phyloP scores from a whole-genome alignment of 371 early-diverging fungal genomes.

The Rhizomucor miehei region DNA sequence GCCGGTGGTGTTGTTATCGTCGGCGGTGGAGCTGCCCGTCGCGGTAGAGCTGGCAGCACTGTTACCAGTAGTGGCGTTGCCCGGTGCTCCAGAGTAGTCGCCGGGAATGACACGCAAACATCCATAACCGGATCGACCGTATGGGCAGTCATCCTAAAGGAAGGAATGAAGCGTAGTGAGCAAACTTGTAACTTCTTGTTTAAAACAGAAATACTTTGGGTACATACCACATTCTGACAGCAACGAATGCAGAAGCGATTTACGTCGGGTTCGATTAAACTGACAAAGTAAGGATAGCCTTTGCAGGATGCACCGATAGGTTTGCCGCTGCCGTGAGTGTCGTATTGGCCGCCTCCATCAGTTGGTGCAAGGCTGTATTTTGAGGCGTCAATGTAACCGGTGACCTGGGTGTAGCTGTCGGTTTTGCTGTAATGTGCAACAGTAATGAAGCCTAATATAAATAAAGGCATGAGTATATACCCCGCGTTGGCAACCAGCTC shows the following conservation, averaged over 20 bases:
- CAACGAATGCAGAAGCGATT: conserved; percentile 49
- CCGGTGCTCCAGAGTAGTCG: conserved; percentile 20
- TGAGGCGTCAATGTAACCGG: conserved; percentile 52
- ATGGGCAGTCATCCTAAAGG: conserved; percentile 33
- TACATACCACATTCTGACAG: conserved; percentile 19
- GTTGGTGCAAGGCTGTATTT: conserved; percentile 37
- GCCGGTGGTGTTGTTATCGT: background rate
- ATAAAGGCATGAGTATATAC: background rate
- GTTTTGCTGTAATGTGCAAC: conserved; percentile 43
- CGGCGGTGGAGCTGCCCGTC: background rate
- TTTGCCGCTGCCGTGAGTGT: conserved; percentile 23
- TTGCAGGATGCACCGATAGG: conserved; percentile 29
- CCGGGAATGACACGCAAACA: conserved; percentile 40
- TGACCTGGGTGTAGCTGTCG: conserved; percentile 45
- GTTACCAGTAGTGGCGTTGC: background rate
- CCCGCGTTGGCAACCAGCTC: background rate
- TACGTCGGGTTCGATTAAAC: conserved; percentile 40
- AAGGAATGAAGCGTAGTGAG: too few relatives aligned
- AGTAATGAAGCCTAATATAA: conserved; percentile 39
- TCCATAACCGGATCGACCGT: conserved; percentile 37
- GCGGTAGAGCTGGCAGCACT: background rate
- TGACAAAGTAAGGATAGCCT: conserved; percentile 40
- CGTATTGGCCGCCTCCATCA: conserved; percentile 55
- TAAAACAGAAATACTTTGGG: too few relatives aligned
- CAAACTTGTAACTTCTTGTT: too few relatives aligned